A percentile compares a stretch with the other conserved stretches of the same genome.
Evolutionary conservation across 495 filamentous ascomycete species (phyloP).

Genomic region (Monascus purpureus): DNA sequence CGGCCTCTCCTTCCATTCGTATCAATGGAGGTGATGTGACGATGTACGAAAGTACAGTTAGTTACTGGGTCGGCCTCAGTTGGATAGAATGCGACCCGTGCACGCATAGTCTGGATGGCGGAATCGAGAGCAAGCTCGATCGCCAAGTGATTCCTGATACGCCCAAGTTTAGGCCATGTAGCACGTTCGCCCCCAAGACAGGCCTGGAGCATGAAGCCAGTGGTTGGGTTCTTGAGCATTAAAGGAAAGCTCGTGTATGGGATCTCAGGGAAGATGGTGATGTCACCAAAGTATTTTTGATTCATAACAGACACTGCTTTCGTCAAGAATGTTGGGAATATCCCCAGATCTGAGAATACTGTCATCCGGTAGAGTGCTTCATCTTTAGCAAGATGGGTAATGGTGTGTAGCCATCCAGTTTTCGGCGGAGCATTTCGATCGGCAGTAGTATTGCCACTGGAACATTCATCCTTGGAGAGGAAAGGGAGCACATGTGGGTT

Average conservation of each 20-base stretch:
- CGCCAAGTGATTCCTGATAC: conserved; percentile 68
- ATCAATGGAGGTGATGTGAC: conserved; percentile 10
- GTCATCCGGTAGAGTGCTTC: conserved; percentile 74
- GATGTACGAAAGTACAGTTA: conserved; percentile 5
- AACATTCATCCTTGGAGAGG: conserved; percentile 54
- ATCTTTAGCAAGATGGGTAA: conserved; percentile 64
- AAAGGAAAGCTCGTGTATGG: conserved; percentile 57
- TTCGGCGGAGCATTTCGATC: conserved; percentile 19
- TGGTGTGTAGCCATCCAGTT: conserved; percentile 47
- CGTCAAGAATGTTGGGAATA: conserved; percentile 67
- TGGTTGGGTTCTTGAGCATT: conserved; percentile 74
- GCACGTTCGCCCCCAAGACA: conserved; percentile 68
- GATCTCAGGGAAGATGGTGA: conserved; percentile 81
- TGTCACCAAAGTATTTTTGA: conserved; percentile 90
- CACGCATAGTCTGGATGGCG: conserved; percentile 63
- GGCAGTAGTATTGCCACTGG: conserved; percentile 19
- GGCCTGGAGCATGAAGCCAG: conserved; percentile 73
- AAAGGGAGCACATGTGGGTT: conserved; percentile 93
- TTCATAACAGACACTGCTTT: conserved; percentile 70
- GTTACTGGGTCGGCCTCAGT: conserved; percentile 46
- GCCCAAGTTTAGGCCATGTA: conserved; percentile 78
- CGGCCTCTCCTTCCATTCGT: conserved; percentile 12
- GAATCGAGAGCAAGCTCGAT: conserved; percentile 78
- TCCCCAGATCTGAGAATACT: conserved; percentile 64
- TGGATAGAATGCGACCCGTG: conserved; percentile 66